A percentile compares a stretch with the other conserved stretches of the same genome.
Conservation (phyloP, 345 rosid genomes). For the Clausena lansium region DNA sequence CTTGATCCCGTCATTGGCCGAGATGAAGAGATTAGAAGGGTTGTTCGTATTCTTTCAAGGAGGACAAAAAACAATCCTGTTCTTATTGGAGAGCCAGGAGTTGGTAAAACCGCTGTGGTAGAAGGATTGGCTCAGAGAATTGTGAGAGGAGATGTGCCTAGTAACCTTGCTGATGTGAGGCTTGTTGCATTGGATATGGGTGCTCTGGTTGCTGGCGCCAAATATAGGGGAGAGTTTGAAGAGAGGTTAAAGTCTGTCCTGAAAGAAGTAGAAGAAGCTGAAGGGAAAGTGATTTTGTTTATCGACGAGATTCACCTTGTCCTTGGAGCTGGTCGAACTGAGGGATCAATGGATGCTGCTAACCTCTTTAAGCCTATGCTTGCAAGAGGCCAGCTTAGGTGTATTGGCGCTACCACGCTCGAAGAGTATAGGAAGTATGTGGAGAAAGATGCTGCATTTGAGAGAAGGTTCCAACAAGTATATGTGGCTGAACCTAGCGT, state of each 20-base stretch:
- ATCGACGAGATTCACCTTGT: conserved; percentile 97
- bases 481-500: conserved; percentile 95
- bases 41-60: conserved; percentile 76
- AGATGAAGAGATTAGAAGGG: conserved; percentile 85
- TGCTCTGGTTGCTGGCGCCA: conserved; percentile 80
- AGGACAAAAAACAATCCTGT: conserved; percentile 95
- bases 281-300: conserved; percentile 88
- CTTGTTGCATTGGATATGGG: conserved; percentile 90
- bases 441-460: conserved; percentile 96
- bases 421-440: conserved; percentile 95
- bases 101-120: conserved; percentile 92
- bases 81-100: conserved; percentile 94
- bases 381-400: conserved; percentile 90
- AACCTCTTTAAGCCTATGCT: conserved; percentile 94
- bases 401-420: conserved; percentile 91
- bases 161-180: conserved; percentile 82
- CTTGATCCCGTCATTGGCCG: conserved; percentile 92
- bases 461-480: conserved; percentile 90
- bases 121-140: conserved; percentile 95
- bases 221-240: conserved; percentile 88
- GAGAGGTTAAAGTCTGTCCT: conserved; percentile 78
- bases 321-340: conserved; percentile 88
- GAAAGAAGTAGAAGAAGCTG: conserved; percentile 94
- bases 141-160: conserved; percentile 84
- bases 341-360: conserved; percentile 98